These are phyloP conservation scores for Mrakia hoshinonis DNA, from an alignment of 768 basidiomycete genomes.

Conservation along the genomic window DNA sequence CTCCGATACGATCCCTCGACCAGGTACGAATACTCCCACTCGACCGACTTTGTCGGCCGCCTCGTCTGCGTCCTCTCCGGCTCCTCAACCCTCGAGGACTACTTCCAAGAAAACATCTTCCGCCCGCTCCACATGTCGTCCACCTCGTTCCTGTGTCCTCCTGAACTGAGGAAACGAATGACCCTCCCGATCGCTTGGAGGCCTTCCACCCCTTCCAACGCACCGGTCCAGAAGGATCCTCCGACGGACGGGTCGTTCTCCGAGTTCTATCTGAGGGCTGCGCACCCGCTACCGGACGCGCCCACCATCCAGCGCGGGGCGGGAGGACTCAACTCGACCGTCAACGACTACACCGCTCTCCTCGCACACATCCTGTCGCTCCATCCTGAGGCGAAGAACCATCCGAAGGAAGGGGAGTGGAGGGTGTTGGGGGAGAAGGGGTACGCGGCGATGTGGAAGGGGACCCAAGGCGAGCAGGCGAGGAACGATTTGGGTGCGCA, in stretches of 20 bases:
- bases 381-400: background rate
- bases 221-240: background rate
- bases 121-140: background rate
- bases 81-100: background rate
- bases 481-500: background rate
- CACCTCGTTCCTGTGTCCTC: constrained; percentile 5
- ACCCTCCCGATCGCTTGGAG: background rate
- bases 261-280: background rate
- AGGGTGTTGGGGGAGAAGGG: background rate
- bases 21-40: background rate
- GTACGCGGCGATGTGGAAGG: background rate
- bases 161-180: background rate
- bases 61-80: background rate
- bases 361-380: background rate
- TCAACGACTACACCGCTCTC: background rate
- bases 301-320: constrained; percentile 3
- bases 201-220: background rate
- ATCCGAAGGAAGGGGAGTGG: background rate
- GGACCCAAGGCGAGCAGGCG: background rate
- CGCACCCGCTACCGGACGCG: background rate
- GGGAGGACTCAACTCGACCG: background rate
- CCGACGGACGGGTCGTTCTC: background rate
- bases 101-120: constrained; percentile 10
- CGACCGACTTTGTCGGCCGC: background rate
- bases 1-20: background rate